Evolutionary conservation across 192 early-diverging fungal species (phyloP), one percentile per base, ranked within the genome.

Genomic region (Funneliformis mosseae): DNA sequence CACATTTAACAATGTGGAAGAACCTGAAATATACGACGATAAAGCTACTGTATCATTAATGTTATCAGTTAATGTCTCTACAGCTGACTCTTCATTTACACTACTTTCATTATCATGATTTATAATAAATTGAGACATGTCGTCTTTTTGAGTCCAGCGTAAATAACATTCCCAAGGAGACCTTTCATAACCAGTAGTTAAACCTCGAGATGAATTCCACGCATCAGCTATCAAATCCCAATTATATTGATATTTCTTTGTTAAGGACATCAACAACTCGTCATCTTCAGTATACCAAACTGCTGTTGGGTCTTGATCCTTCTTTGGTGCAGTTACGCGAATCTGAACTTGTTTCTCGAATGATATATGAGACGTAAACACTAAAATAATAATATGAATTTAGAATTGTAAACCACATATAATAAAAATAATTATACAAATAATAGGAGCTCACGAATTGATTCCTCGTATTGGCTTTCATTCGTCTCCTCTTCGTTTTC

Each of bases 221-320:
- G 90, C 76, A 38, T 93, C 93, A n/a, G 86, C 77, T 27, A 95
- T 90, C 21, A 92, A 75, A 42, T 85, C 83, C 92, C 93, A 95
- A 82, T 95, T 93, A 78, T 86, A 89, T 42, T 86, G 82, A 77
- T 89, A 91, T 21, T 87, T 85, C 50, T 83, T 78, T 60, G 90
- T 89, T 25, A 93, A 76, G 12, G 82, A 83, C 41, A 87, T 82
- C 60, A 95, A 81, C 27, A 85, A 81, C 7, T 88, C 81, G 42
- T 93, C 92, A 78, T 88, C 89, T 33, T 91, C 90, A 16, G 83
- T 83, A 21, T 86, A 85, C 90, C 88, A 90, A 12, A 77, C n/a
- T 10, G 74, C 77, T 46, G 83, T 81, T 46, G 59, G 60, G 1
- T 77, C 80, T 43, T 69, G 76, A 38, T 85, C 61, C 8, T 80